These are phyloP conservation scores for Pichia sp. DNA, from an alignment of 1,139 yeast species.

Conservation along the genomic window DNA sequence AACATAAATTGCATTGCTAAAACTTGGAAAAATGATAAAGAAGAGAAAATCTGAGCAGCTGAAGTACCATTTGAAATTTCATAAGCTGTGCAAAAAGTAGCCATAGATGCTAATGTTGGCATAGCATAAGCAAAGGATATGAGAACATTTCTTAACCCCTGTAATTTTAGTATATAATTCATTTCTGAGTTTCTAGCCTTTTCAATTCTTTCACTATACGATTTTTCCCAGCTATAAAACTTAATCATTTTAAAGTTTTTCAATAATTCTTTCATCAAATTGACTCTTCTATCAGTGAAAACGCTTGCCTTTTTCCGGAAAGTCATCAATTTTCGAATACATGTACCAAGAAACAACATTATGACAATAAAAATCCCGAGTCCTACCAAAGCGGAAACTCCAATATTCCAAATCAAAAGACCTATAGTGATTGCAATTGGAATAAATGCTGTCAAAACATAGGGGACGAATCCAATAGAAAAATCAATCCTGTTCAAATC, in stretches of 20 bases:
- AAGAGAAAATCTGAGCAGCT: constrained; percentile 42
- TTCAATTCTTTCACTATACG: constrained; percentile 36
- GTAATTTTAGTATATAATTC: constrained; percentile 37
- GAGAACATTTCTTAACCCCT: constrained; percentile 37
- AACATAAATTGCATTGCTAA: constrained; percentile 46
- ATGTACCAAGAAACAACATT: constrained; percentile 15
- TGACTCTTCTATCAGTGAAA: constrained; percentile 40
- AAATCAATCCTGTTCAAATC: constrained; percentile 74
- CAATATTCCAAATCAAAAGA: constrained; percentile 58
- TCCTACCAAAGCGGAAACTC: constrained; percentile 48
- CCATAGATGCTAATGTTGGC: constrained; percentile 42
- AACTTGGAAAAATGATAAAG: constrained; percentile 45
- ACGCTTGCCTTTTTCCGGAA: constrained; percentile 33
- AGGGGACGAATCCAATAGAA: constrained; percentile 63
- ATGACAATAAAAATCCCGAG: constrained; percentile 27
- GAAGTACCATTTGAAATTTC: constrained; percentile 25
- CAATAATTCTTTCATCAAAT: constrained; percentile 39
- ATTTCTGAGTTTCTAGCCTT: constrained; percentile 37
- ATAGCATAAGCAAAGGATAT: constrained; percentile 40
- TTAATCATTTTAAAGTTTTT: constrained; percentile 43
- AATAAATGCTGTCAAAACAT: constrained; percentile 52
- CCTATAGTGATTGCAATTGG: constrained; percentile 54
- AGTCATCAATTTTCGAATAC: constrained; percentile 31
- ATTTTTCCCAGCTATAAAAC: constrained; percentile 47
- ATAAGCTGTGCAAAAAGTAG: constrained; percentile 42